Evolutionary conservation across 1,139 yeast species (phyloP).

Genomic region (Nematodospora anomalae): DNA sequence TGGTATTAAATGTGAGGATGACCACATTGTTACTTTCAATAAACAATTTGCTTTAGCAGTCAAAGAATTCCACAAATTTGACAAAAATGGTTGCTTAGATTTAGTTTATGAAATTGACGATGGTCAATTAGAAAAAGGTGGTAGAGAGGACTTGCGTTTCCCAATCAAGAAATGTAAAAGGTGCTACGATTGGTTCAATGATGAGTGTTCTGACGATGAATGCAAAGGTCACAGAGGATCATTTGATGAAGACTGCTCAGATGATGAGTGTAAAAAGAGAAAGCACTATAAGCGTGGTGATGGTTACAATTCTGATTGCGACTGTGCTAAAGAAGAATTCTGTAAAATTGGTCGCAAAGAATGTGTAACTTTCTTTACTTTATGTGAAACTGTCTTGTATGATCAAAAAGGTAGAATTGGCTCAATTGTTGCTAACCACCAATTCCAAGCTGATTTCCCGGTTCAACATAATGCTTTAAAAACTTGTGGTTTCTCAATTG

Average conservation of each 20-base stretch:
- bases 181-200: too few species aligned
- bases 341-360: slow-evolving; percentile 1
- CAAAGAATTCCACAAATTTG: too few species aligned
- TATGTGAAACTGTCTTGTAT: slow-evolving; percentile 45
- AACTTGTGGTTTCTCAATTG: slow-evolving; percentile 18
- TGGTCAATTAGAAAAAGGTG: slow-evolving; percentile 8
- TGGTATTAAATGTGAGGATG: slow-evolving; percentile 6
- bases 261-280: too few species aligned
- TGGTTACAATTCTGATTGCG: too few species aligned
- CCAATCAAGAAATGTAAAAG: too few species aligned
- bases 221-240: too few species aligned
- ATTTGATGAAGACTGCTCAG: slow-evolving; percentile 3
- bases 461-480: slow-evolving; percentile 10
- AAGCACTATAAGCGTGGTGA: too few species aligned
- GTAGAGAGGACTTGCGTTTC: too few species aligned
- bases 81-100: too few species aligned
- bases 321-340: too few species aligned
- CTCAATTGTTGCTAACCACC: slow-evolving; percentile 45
- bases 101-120: slow-evolving; percentile 7
- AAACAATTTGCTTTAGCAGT: slow-evolving; percentile 11
- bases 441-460: slow-evolving; percentile 48
- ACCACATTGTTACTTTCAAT: slow-evolving; percentile 6
- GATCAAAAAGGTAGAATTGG: slow-evolving; percentile 31
- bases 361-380: slow-evolving; percentile 31
- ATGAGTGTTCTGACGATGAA: slow-evolving; percentile 1